These are phyloP conservation scores for Tephrocybe rancida DNA, from an alignment of 768 basidiomycete genomes.

Conservation along the genomic window DNA sequence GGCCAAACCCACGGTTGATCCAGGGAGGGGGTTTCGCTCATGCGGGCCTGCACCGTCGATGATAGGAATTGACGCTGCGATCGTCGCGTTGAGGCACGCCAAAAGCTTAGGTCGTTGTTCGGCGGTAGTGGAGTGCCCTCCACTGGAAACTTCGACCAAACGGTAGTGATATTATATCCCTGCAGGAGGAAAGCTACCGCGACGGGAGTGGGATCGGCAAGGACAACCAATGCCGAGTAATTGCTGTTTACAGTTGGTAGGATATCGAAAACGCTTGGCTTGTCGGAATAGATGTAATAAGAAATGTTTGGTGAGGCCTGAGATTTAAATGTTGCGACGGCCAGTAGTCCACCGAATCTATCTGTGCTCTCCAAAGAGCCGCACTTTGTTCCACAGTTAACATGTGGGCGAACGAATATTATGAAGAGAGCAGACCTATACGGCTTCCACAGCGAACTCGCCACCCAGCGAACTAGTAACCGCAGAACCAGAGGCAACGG, in stretches of 20 bases:
- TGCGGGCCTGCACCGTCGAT: too few relatives aligned
- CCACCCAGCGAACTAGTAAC: too few relatives aligned
- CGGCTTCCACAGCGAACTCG: too few relatives aligned
- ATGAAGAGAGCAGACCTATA: neutral
- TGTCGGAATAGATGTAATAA: neutral
- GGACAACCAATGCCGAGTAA: neutral
- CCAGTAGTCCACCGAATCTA: neutral
- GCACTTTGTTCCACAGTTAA: neutral
- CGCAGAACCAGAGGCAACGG: too few relatives aligned
- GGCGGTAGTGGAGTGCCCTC: slow-evolving; percentile 52
- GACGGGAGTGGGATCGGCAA: neutral
- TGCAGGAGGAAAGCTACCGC: slow-evolving; percentile 50
- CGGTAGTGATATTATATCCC: slow-evolving; percentile 61
- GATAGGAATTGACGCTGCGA: slow-evolving; percentile 56
- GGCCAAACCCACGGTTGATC: too few relatives aligned
- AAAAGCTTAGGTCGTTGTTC: slow-evolving; percentile 48
- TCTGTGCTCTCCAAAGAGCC: neutral
- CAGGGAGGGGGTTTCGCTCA: too few relatives aligned
- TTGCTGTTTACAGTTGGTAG: neutral
- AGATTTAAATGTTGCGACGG: neutral
- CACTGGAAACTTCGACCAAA: slow-evolving; percentile 35
- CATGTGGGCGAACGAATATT: too few relatives aligned
- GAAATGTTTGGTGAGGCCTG: neutral
- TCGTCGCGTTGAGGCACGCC: slow-evolving; percentile 62
- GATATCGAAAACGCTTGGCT: neutral